Conservation (phyloP, 208 protist species). For the Leishmania braziliensis region DNA sequence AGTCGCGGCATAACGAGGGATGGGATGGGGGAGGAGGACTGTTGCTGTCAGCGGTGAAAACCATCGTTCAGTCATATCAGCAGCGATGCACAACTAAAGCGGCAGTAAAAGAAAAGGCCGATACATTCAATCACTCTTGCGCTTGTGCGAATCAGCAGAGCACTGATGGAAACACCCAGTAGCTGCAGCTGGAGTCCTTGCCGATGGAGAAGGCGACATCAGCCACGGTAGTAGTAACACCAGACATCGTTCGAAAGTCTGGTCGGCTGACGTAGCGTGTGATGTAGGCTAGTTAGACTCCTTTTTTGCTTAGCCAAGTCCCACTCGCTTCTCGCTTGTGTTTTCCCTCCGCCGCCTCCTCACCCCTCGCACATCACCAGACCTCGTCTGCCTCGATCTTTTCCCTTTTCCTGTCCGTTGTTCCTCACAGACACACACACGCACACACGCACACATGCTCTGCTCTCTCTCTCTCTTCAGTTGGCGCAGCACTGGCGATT, state of each 20-base stretch:
- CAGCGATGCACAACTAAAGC: not conserved
- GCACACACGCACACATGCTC: not conserved
- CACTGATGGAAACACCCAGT: not conserved
- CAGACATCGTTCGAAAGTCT: not conserved
- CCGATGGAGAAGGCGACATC: not conserved
- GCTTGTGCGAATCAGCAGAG: not conserved
- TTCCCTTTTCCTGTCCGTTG: not conserved
- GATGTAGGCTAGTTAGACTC: not conserved
- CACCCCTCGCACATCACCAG: not conserved
- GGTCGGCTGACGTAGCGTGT: not conserved
- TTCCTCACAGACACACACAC: not conserved
- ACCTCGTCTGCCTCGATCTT: not conserved
- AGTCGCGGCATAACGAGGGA: not conserved
- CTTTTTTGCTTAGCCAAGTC: not conserved
- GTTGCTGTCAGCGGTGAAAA: not conserved
- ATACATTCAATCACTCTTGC: not conserved
- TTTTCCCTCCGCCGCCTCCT: not conserved
- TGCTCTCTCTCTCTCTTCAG: slow-evolving; percentile 8
- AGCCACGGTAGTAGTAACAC: not conserved
- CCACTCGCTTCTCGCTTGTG: not conserved
- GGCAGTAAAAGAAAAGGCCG: not conserved
- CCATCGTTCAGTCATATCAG: not conserved
- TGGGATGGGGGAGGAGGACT: not conserved
- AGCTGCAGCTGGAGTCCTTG: not conserved
- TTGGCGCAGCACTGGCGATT: slow-evolving; percentile 31